Evolutionary conservation across 2,329 filamentous ascomycete species (phyloP).

Genomic region (Apiospora malaysiana): DNA sequence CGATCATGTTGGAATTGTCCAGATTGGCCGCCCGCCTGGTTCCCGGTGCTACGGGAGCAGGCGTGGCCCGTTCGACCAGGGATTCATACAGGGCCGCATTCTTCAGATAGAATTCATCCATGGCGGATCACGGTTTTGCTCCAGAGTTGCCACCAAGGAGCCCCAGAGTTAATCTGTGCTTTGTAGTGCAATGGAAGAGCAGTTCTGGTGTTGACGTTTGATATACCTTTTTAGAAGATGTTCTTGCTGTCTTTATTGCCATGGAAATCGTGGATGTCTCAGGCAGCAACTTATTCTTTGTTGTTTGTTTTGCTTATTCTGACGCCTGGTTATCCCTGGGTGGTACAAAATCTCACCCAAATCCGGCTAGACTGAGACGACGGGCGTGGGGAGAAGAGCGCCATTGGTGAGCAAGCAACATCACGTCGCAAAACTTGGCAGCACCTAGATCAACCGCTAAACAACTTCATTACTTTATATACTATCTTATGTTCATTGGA

Average conservation of each 20-base stretch:
- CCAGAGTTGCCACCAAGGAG: neutral
- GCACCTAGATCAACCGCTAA: neutral
- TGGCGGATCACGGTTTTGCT: conserved; percentile 25
- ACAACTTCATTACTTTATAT: neutral
- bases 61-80: conserved; percentile 38
- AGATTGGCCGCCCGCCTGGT: conserved; percentile 16
- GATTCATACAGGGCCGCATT: conserved; percentile 37
- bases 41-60: conserved; percentile 19
- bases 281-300: conserved; percentile 7
- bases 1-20: conserved; percentile 39
- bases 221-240: neutral
- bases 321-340: conserved; percentile 2
- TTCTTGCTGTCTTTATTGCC: neutral
- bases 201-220: neutral
- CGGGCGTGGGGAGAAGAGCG: neutral
- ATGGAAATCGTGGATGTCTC: neutral
- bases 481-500: neutral
- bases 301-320: conserved; percentile 8
- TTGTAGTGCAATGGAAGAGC: neutral
- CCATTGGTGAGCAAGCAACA: neutral
- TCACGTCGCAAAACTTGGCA: neutral
- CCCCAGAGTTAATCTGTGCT: neutral
- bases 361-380: neutral
- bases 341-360: neutral
- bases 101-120: conserved; percentile 43